Conservation (phyloP, 495 filamentous ascomycete genomes). For the Penicillium samsonianum region DNA sequence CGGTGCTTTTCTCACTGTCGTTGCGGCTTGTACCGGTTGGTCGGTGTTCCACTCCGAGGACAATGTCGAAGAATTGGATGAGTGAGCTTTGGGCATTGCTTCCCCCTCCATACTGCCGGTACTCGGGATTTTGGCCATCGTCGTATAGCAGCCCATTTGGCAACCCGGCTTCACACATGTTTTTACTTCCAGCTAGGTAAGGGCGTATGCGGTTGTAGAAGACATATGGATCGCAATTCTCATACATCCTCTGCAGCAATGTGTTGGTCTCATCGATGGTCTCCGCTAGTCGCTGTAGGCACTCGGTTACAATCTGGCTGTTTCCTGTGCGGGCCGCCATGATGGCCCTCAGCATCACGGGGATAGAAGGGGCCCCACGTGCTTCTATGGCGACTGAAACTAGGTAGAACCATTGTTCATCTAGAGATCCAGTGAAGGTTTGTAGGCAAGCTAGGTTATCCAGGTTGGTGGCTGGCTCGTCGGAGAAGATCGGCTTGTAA, state of each 20-base stretch:
- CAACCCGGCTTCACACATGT: constrained; percentile 91
- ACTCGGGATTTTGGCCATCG: constrained; percentile 65
- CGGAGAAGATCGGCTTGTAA: constrained; percentile 81
- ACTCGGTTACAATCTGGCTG: constrained; percentile 67
- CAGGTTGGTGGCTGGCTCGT: constrained; percentile 76
- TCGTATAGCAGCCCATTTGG: constrained; percentile 88
- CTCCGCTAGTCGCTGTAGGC: constrained; percentile 77
- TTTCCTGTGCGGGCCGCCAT: constrained; percentile 74
- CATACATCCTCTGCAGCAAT: constrained; percentile 82
- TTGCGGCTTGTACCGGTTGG: constrained; percentile 74
- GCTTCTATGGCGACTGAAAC: constrained; percentile 96
- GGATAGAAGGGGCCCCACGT: constrained; percentile 82
- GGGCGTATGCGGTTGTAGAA: constrained; percentile 95
- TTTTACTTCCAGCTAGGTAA: constrained; percentile 93
- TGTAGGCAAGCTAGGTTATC: constrained; percentile 81
- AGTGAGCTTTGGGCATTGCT: constrained; percentile 95
- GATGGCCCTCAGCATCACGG: constrained; percentile 86
- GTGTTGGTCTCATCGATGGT: constrained; percentile 77
- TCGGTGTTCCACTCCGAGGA: constrained; percentile 87
- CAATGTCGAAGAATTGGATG: constrained; percentile 92
- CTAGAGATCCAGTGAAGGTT: constrained; percentile 92
- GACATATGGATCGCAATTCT: constrained; percentile 86
- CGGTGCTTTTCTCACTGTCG: constrained; percentile 20
- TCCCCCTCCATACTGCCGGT: constrained; percentile 81
- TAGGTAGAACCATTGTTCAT: constrained; percentile 98